phyloP scores from a whole-genome alignment of 306 rosid species.

The Ochetophila trinervis region DNA sequence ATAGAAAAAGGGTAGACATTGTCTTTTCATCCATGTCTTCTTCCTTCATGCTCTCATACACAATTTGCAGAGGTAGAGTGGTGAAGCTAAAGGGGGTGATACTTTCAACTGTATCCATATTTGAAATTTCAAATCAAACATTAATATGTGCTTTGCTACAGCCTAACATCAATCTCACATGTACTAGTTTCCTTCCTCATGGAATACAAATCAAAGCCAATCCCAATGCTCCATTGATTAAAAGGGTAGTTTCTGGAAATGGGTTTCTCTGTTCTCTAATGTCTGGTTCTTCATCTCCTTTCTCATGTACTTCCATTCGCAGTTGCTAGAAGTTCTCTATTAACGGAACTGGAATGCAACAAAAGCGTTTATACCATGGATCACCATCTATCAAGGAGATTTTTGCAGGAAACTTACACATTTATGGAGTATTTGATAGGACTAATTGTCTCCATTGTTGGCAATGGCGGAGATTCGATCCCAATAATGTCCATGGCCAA shows the following conservation, averaged over 20 bases:
- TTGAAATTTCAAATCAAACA: slow-evolving; percentile 43
- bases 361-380: slow-evolving; percentile 47
- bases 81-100: no score
- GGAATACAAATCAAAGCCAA: slow-evolving; percentile 23
- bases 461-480: slow-evolving; percentile 47
- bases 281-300: slow-evolving; percentile 24
- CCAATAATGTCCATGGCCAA: not conserved
- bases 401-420: slow-evolving; percentile 53
- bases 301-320: slow-evolving; percentile 24
- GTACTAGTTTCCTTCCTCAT: slow-evolving; percentile 52
- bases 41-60: no score
- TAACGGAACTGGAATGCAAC: slow-evolving; percentile 24
- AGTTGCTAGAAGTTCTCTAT: slow-evolving; percentile 77
- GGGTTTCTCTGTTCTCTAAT: slow-evolving; percentile 63
- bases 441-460: slow-evolving; percentile 53
- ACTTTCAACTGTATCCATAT: slow-evolving; percentile 67
- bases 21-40: no score
- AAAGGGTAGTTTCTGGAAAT: slow-evolving; percentile 60
- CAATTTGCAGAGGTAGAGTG: no score
- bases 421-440: slow-evolving; percentile 50
- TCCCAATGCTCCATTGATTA: slow-evolving; percentile 30
- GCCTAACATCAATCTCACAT: slow-evolving; percentile 37
- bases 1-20: no score
- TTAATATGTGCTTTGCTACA: slow-evolving; percentile 57
- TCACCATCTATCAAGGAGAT: no score